A percentile compares a stretch with the other conserved stretches of the same genome.
phyloP scores from a whole-genome alignment of 2,329 filamentous ascomycete genomes.

The Fusarium pilosicola region DNA sequence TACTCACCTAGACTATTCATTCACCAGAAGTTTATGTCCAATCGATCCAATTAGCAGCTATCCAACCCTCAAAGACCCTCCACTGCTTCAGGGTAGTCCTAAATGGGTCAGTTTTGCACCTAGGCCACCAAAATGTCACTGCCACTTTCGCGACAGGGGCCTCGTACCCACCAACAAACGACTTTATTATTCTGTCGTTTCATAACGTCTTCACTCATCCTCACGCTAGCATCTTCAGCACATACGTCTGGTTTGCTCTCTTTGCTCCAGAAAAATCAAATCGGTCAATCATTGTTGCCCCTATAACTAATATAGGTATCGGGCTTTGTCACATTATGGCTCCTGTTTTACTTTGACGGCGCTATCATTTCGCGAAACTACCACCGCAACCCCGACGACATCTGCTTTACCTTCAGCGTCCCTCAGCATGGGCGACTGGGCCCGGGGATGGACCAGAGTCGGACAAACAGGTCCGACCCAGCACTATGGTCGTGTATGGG shows the following conservation, averaged over 20 bases:
- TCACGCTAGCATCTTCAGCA: neutral
- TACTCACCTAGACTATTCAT: neutral
- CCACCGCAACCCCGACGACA: neutral
- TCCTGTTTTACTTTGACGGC: conserved; percentile 12
- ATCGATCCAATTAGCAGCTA: neutral
- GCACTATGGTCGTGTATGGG: conserved; percentile 37
- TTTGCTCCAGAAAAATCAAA: neutral
- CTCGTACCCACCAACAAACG: conserved; percentile 4
- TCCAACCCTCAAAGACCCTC: neutral
- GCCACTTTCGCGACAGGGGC: conserved; percentile 19
- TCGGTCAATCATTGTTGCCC: neutral
- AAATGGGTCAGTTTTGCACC: neutral
- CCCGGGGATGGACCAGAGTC: conserved; percentile 48
- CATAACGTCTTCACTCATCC: neutral
- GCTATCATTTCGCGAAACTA: neutral
- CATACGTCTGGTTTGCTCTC: neutral
- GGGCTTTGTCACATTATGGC: conserved; percentile 11
- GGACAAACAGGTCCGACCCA: conserved; percentile 41
- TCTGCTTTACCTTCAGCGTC: neutral
- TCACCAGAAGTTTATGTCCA: neutral
- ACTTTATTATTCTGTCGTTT: conserved; percentile 5
- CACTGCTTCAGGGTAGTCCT: neutral
- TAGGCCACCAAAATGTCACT: conserved; percentile 14
- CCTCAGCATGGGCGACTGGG: conserved; percentile 44
- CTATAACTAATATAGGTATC: neutral